A percentile compares a stretch with the other conserved stretches of the same genome.
These are phyloP conservation scores for Beverwykella pulmonaria DNA, from an alignment of 495 filamentous ascomycete species.

Conservation along the genomic window DNA sequence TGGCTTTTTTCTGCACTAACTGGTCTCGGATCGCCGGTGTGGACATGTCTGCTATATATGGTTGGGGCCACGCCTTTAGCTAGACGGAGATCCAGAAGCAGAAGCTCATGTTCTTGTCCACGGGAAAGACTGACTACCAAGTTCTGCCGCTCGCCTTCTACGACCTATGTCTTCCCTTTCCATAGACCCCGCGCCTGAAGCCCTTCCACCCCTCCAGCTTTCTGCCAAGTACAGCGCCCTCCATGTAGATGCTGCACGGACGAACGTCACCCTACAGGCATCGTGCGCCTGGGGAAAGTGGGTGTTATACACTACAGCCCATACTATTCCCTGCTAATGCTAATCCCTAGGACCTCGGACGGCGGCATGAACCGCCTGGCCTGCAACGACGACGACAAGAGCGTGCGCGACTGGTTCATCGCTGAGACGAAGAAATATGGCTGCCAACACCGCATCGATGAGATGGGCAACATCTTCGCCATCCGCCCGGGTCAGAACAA, in stretches of 20 bases:
- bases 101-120: neutral
- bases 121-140: neutral
- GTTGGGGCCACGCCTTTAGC: neutral
- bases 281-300: conserved; percentile 22
- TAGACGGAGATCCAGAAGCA: neutral
- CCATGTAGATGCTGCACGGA: conserved; percentile 7
- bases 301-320: neutral
- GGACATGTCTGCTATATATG: too few relatives aligned
- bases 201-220: conserved; percentile 8
- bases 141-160: conserved; percentile 6
- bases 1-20: too few relatives aligned
- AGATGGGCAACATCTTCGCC: conserved; percentile 28
- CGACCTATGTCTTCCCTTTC: conserved; percentile 7
- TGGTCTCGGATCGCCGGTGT: too few relatives aligned
- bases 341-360: conserved; percentile 10
- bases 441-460: conserved; percentile 19
- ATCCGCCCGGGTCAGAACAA: conserved; percentile 26
- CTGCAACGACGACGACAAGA: conserved; percentile 21
- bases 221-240: conserved; percentile 10
- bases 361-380: conserved; percentile 22
- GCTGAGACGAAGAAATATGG: conserved; percentile 13
- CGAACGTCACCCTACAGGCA: conserved; percentile 19
- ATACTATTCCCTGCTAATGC: neutral
- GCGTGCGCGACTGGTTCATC: conserved; percentile 27
- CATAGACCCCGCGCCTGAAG: neutral